Evolutionary conservation across 2,329 filamentous ascomycete genomes (phyloP).

Genomic region (Macrophomina tecta): DNA sequence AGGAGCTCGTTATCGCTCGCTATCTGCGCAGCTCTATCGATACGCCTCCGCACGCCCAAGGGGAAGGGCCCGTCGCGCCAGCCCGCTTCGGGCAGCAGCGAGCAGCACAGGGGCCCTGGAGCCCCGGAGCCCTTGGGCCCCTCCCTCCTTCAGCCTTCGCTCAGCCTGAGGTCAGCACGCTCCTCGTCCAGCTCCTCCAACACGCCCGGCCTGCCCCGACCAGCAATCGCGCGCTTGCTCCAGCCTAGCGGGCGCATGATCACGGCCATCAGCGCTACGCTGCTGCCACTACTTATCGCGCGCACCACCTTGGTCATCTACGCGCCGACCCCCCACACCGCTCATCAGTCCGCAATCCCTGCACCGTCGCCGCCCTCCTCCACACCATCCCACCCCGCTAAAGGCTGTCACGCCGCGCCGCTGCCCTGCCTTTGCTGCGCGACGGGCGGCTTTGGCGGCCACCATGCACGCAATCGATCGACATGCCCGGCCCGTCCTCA

Average conservation of each 20-base stretch:
- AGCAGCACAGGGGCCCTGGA: no score
- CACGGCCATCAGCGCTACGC: conserved; percentile 11
- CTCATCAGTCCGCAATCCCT: conserved; percentile 22
- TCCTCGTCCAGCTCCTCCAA: not conserved
- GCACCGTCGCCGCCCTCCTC: conserved; percentile 14
- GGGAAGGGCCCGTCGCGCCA: not conserved
- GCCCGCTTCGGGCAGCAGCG: not conserved
- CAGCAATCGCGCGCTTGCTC: not conserved
- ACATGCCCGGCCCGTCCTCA: conserved; percentile 3
- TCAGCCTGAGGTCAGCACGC: conserved; percentile 11
- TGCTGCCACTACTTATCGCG: not conserved
- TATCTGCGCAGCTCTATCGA: conserved; percentile 14
- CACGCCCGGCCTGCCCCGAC: not conserved
- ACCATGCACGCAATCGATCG: conserved; percentile 25
- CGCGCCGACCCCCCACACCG: conserved; percentile 21
- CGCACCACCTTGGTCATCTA: conserved; percentile 9
- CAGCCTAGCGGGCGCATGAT: conserved; percentile 4
- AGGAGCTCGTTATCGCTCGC: conserved; percentile 15
- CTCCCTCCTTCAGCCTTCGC: not conserved
- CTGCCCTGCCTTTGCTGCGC: conserved; percentile 24
- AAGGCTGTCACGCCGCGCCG: conserved; percentile 16
- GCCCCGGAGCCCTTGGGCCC: no score
- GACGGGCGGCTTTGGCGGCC: conserved; percentile 25
- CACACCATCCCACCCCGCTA: conserved; percentile 15
- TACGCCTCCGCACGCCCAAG: not conserved